These are phyloP conservation scores for Ceraceosorus bombacis DNA, from an alignment of 1,284 basidiomycete species.

Conservation along the genomic window DNA sequence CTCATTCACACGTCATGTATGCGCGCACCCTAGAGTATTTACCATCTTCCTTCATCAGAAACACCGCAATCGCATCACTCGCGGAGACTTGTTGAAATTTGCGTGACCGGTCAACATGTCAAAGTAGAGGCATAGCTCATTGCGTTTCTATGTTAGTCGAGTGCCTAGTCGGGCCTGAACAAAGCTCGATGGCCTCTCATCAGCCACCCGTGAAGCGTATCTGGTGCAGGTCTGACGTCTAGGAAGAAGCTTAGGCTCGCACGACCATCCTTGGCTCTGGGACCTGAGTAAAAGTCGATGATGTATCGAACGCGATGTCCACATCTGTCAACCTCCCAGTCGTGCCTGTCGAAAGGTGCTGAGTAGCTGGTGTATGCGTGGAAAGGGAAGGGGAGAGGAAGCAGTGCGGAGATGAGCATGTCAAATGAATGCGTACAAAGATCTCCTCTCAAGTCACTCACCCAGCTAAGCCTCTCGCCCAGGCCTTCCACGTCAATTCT, in stretches of 20 bases:
- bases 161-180: background rate
- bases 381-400: background rate
- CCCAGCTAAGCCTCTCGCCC: conserved; percentile 76
- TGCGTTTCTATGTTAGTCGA: no score
- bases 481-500: conserved; percentile 67
- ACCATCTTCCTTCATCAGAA: no score
- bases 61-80: no score
- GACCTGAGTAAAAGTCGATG: conserved; percentile 97
- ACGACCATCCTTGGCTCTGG: conserved; percentile 49
- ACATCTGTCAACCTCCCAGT: conserved; percentile 91
- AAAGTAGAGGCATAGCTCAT: no score
- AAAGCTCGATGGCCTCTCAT: conserved; percentile 55
- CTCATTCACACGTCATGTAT: no score
- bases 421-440: background rate
- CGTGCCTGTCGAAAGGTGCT: conserved; percentile 90
- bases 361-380: conserved; percentile 58
- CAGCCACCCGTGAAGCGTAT: conserved; percentile 77
- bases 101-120: no score
- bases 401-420: background rate
- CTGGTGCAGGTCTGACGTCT: conserved; percentile 85
- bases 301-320: conserved; percentile 81
- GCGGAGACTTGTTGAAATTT: no score
- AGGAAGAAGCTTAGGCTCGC: conserved; percentile 66
- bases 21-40: no score
- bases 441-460: conserved; percentile 51